Evolutionary conservation across 352 stramenopile species (phyloP), one percentile per base, ranked within the genome.

Genomic region (Globisporangium abappressorium): DNA sequence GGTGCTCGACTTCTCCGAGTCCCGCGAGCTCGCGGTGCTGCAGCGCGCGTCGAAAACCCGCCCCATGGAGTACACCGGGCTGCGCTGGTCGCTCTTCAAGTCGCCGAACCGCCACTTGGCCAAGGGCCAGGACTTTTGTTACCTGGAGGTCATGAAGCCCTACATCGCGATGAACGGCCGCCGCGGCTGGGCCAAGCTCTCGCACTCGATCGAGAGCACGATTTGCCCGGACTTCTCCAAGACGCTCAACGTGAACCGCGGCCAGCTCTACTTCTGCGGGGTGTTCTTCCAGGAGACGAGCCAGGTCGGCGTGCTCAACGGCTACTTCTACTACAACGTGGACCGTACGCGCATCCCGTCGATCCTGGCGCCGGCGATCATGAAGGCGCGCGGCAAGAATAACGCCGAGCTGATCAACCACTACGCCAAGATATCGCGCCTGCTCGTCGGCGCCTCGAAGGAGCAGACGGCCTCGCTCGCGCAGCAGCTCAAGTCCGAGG

Each of bases 1-100:
- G 72, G 81, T 90, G 70, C 74, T 92, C 20, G 84, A 92, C 64
- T 92, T 91, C 64, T 88, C 84, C 55, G 79, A 87, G 68, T 89
- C 84, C 15, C 68, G 77, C 49, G 77, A 89, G 30, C 70, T 89
- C 33, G 71, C 78, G 12, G 68, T 83, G 68, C 75, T 93, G 9
- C 77, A 85, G 22, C 66, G 72, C 54, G 66, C 75, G 28, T 86
- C 64, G 2, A 53, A 58, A 26, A 28, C 72, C 22, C 61, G 71
- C 20, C 79, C 83, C 20, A 77, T 87, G 49, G 76, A 84, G 66
- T 86, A 82, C 70, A 84, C 74, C 30, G 82, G 81, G 65, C 65
- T 93, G 53, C 79, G 84, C n/a, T 92, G 84, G 83, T 89, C 84
- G 62, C 74, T 87, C 5, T 84, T 84, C 68, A 80, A 85, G 55